Percentiles rank a stretch among this genome's conserved stretches.
These are phyloP conservation scores for Hymenoscyphus occultus DNA, from an alignment of 2,329 filamentous ascomycete genomes.

Conservation along the genomic window DNA sequence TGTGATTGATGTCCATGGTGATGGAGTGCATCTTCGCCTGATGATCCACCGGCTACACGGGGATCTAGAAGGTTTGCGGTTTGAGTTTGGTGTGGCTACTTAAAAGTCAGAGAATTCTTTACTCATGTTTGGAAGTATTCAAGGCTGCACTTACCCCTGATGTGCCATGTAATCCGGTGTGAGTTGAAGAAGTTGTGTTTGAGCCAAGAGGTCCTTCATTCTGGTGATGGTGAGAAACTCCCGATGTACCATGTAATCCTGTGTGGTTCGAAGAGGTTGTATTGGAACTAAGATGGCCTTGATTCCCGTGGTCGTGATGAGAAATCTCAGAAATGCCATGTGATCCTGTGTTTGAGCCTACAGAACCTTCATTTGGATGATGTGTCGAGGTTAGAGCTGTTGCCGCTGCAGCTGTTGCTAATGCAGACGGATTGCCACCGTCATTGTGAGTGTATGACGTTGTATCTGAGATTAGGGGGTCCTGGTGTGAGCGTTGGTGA, in stretches of 20 bases:
- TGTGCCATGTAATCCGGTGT: background rate
- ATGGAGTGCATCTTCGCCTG: slow-evolving; percentile 22
- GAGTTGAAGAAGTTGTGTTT: background rate
- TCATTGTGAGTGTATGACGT: slow-evolving; percentile 14
- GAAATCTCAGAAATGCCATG: slow-evolving; percentile 7
- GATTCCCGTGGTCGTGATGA: slow-evolving; percentile 13
- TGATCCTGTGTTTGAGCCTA: slow-evolving; percentile 25
- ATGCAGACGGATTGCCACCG: slow-evolving; percentile 18
- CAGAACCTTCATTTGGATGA: slow-evolving; percentile 17
- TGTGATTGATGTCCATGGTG: slow-evolving; percentile 18
- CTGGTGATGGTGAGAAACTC: slow-evolving; percentile 16
- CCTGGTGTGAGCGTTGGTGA: background rate
- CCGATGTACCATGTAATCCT: background rate
- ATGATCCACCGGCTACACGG: slow-evolving; percentile 16
- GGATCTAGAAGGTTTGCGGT: slow-evolving; percentile 34
- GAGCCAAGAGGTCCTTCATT: slow-evolving; percentile 2
- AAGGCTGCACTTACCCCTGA: slow-evolving; percentile 2
- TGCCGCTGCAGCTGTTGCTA: slow-evolving; percentile 16
- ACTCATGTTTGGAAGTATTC: background rate
- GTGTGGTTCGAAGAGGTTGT: background rate
- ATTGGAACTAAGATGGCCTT: background rate
- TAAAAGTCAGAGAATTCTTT: background rate
- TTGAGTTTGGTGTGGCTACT: slow-evolving; percentile 31
- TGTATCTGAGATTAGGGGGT: background rate
- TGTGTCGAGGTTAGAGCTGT: slow-evolving; percentile 16